These are phyloP conservation scores for Aspergillus cavernicola DNA, from an alignment of 495 filamentous ascomycete genomes.

Conservation along the genomic window DNA sequence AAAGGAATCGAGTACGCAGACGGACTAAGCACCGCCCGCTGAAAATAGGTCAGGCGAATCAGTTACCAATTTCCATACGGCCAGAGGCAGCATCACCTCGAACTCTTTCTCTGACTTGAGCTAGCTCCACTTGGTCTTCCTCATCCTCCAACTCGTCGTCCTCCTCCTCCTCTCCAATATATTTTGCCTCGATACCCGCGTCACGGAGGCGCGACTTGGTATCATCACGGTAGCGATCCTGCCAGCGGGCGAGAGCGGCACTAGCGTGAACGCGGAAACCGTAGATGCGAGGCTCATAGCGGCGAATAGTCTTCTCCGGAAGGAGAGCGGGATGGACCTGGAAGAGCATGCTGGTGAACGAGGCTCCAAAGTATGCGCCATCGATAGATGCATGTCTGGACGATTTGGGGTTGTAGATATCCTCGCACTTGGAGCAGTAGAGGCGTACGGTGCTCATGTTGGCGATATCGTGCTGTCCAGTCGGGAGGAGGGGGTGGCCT, in stretches of 20 bases:
- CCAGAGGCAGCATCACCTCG: conserved; percentile 39
- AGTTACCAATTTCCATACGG: conserved; percentile 44
- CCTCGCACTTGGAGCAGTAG: conserved; percentile 95
- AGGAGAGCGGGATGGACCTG: conserved; percentile 92
- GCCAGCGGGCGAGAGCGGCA: conserved; percentile 87
- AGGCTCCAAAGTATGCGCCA: conserved; percentile 95
- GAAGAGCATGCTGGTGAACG: conserved; percentile 98
- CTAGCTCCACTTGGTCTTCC: conserved; percentile 31
- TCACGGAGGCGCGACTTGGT: conserved; percentile 65
- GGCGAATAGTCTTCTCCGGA: conserved; percentile 76
- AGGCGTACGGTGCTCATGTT: conserved; percentile 87
- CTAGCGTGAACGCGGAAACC: conserved; percentile 92
- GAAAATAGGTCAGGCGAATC: not conserved
- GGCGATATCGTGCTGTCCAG: conserved; percentile 85
- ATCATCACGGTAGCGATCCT: conserved; percentile 72
- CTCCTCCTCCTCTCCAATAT: conserved; percentile 51
- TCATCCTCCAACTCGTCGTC: conserved; percentile 50
- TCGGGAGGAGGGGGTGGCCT: conserved; percentile 84
- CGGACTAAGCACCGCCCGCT: not conserved
- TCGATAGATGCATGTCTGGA: conserved; percentile 93
- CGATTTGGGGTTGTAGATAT: conserved; percentile 98
- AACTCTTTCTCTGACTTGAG: conserved; percentile 26
- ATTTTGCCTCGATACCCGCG: conserved; percentile 51
- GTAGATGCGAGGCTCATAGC: conserved; percentile 86
- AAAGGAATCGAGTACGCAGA: conserved; percentile 1